phyloP scores from a whole-genome alignment of 1,284 basidiomycete genomes.

The Earliella scabrosa region DNA sequence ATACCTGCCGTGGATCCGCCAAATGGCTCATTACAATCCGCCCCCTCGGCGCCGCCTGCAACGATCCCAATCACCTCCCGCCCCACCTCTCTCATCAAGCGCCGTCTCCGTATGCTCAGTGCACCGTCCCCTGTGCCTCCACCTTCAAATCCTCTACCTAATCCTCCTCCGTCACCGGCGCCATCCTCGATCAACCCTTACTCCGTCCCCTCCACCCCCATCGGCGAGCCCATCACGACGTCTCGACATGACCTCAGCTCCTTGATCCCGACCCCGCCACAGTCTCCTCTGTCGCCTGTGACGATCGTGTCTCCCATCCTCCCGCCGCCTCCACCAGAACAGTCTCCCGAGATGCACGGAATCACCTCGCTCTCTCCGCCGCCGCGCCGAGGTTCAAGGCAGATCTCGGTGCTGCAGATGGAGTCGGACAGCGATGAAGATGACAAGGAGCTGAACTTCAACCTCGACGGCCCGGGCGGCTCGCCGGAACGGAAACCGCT shows the following conservation, averaged over 20 bases:
- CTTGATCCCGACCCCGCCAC: conserved; percentile 48
- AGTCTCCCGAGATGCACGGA: conserved; percentile 41
- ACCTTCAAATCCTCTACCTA: conserved; percentile 26
- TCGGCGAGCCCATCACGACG: conserved; percentile 62
- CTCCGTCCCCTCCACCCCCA: conserved; percentile 40
- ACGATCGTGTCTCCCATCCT: conserved; percentile 19
- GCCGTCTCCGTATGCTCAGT: conserved; percentile 67
- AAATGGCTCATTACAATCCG: conserved; percentile 42
- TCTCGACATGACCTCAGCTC: conserved; percentile 63
- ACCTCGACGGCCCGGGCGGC: conserved; percentile 2
- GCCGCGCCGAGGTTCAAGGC: conserved; percentile 56
- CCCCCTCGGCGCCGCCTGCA: conserved; percentile 31
- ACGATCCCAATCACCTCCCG: conserved; percentile 36
- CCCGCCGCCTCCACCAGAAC: conserved; percentile 35
- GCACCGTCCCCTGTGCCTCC: conserved; percentile 47
- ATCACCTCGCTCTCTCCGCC: conserved; percentile 64
- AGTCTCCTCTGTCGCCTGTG: conserved; percentile 25
- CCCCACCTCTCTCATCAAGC: conserved; percentile 41
- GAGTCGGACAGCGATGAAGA: conserved; percentile 26
- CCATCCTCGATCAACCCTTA: conserved; percentile 32
- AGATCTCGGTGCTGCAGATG: conserved; percentile 34
- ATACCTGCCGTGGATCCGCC: conserved; percentile 50
- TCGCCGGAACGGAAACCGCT: conserved; percentile 17
- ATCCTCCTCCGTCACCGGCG: conserved; percentile 25
- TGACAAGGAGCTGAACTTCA: conserved; percentile 9